A percentile compares a stretch with the other conserved stretches of the same genome.
phyloP scores from a whole-genome alignment of 2,329 filamentous ascomycete genomes.

The Hymenoscyphus albidus region DNA sequence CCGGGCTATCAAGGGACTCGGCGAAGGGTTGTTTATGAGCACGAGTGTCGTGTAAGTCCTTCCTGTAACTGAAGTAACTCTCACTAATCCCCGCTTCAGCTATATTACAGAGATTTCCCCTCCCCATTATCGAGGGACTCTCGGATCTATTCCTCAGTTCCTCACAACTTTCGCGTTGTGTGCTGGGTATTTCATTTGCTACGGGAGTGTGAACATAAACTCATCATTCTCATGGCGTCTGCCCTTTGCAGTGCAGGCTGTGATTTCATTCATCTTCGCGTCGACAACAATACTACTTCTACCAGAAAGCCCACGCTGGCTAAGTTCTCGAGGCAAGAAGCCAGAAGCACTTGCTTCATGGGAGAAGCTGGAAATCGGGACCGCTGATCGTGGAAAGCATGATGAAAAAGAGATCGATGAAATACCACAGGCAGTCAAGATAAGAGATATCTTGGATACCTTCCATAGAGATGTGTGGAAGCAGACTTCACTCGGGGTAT shows the following conservation, averaged over 20 bases:
- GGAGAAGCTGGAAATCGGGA: conserved; percentile 26
- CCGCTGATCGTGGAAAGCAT: conserved; percentile 28
- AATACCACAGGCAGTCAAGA: conserved; percentile 10
- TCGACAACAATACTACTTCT: conserved; percentile 40
- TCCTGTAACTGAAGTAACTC: neutral
- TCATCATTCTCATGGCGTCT: conserved; percentile 52
- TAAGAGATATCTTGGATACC: conserved; percentile 25
- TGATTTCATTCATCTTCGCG: conserved; percentile 40
- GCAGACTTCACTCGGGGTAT: conserved; percentile 49
- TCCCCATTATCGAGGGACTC: conserved; percentile 43
- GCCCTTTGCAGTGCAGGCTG: conserved; percentile 49
- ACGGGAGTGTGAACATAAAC: conserved; percentile 46
- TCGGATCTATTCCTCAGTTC: conserved; percentile 52
- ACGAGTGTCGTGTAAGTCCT: conserved; percentile 46
- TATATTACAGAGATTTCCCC: conserved; percentile 62
- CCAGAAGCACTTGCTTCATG: conserved; percentile 44
- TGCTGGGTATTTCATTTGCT: conserved; percentile 57
- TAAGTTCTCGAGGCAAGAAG: conserved; percentile 45
- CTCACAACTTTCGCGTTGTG: conserved; percentile 48
- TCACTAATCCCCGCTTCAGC: conserved; percentile 11
- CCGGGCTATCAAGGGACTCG: conserved; percentile 52
- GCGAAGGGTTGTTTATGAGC: conserved; percentile 56
- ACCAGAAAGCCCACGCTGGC: conserved; percentile 56
- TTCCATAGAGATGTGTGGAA: conserved; percentile 43
- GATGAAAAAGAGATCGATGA: conserved; percentile 9